Evolutionary conservation across 1,139 yeast genomes (phyloP).

Genomic region (Yamadazyma atmosphaerica): DNA sequence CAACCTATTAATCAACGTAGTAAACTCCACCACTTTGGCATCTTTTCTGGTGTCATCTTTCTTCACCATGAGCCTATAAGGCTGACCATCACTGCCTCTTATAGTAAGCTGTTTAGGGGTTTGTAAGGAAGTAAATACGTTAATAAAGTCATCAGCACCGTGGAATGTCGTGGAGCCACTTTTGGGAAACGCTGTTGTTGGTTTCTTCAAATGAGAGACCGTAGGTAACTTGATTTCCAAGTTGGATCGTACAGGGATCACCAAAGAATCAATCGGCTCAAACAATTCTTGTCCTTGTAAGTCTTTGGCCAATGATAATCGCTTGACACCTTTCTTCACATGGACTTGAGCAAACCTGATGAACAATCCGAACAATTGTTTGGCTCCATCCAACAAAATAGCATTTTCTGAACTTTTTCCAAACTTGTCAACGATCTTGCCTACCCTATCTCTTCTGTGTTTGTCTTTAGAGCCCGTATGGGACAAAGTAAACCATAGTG

Average conservation of each 20-base stretch:
- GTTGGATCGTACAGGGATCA: slow-evolving; percentile 78
- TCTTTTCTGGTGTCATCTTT: slow-evolving; percentile 94
- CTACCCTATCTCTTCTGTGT: slow-evolving; percentile 54
- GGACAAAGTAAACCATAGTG: slow-evolving; percentile 83
- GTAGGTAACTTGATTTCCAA: slow-evolving; percentile 68
- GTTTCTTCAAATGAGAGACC: slow-evolving; percentile 40
- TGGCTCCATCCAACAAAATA: slow-evolving; percentile 25
- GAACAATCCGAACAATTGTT: slow-evolving; percentile 34
- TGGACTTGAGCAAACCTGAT: slow-evolving; percentile 37
- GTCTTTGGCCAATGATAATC: slow-evolving; percentile 32
- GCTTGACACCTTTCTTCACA: slow-evolving; percentile 33
- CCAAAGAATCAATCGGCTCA: slow-evolving; percentile 62
- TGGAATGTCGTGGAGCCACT: slow-evolving; percentile 53
- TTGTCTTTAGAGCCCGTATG: slow-evolving; percentile 68
- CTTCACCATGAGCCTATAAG: slow-evolving; percentile 78
- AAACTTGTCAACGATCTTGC: slow-evolving; percentile 22
- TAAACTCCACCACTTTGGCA: slow-evolving; percentile 90
- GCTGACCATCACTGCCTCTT: slow-evolving; percentile 73
- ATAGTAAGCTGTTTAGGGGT: slow-evolving; percentile 79
- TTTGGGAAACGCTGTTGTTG: slow-evolving; percentile 55
- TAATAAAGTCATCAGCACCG: slow-evolving; percentile 62
- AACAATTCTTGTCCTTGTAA: slow-evolving; percentile 47
- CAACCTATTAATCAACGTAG: slow-evolving; percentile 80
- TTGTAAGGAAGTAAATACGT: slow-evolving; percentile 78
- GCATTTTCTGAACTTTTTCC: slow-evolving; percentile 12